Base-by-base conservation (phyloP, 768 basidiomycete genomes). In the Pisolithus albus region DNA sequence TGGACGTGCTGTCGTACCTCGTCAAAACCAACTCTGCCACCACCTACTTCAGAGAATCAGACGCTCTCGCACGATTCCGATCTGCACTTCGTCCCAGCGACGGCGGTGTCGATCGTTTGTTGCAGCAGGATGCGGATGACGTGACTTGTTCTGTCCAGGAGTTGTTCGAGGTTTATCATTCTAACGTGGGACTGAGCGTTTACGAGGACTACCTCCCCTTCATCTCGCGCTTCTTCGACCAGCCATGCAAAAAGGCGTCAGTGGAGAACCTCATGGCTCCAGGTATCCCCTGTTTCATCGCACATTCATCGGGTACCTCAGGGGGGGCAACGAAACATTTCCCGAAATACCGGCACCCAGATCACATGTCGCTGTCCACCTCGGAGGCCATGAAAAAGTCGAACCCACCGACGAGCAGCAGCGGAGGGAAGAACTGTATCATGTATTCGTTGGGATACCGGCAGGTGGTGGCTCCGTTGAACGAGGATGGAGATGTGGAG, bases 271-370 rank as follows among this genome's bases (percentile, higher is more conserved):
- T 62, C 28, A 61, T 64, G 55, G 56, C 59, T 0, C 52, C 51
- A 3, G 63, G 63, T 4, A 43, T 60, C 21, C 63, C 59, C 45
- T 56, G 51, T 32, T 60, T 59, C 54, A 53, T 64, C 5, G 60
- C 60, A 1, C 56, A 58, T 24, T 64, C 59, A 2, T 48, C 61
- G 3, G 55, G 55, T 21, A 62, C 59, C 7, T 60, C 51, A 4
- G 53, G 54, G 13, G 55, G 57, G 10, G 47, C 24, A 18, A 52
- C 55, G 10, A 58, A 61, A 43, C 47, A 55, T 40, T 60, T 57
- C 48, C 53, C 56, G 1, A 61, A 61, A 47, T 58, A 58, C 46
- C 57, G 53, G 28, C 56, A 65, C 34, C 53, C 56, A 6, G 57
- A 63, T 23, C 48, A 55, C 45, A 56, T 61, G 57, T 65, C 52